These are phyloP conservation scores for Cryptococcus sp. DNA, from an alignment of 1,284 basidiomycete species.

Conservation along the genomic window DNA sequence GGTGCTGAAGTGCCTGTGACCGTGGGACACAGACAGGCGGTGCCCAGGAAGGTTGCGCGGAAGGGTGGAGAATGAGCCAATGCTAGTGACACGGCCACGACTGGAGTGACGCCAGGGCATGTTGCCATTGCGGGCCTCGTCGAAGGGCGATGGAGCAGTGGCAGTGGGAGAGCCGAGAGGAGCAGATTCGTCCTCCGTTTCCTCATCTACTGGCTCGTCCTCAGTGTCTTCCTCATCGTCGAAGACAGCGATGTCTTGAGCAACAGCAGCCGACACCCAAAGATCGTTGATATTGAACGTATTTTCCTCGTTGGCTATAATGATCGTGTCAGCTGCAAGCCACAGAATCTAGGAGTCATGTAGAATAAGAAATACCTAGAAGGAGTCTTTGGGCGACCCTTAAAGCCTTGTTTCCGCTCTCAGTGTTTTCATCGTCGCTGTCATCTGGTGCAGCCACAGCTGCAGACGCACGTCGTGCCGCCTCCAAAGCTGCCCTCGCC, in stretches of 20 bases:
- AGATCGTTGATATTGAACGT: constrained; percentile 52
- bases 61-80: constrained; percentile 8
- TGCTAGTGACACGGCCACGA: constrained; percentile 9
- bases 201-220: constrained; percentile 19
- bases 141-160: constrained; percentile 16
- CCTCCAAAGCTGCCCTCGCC: constrained; percentile 45
- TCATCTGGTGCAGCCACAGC: constrained; percentile 25
- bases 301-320: constrained; percentile 50
- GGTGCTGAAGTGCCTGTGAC: constrained; percentile 40
- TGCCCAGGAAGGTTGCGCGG: constrained; percentile 20
- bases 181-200: constrained; percentile 21
- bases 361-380: constrained; percentile 51
- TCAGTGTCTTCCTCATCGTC: constrained; percentile 48
- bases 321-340: not conserved
- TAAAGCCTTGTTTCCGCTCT: constrained; percentile 31
- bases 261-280: constrained; percentile 51
- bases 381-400: constrained; percentile 87
- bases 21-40: constrained; percentile 27
- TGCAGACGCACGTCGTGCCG: constrained; percentile 42
- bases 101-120: constrained; percentile 9
- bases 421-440: constrained; percentile 26
- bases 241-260: constrained; percentile 51
- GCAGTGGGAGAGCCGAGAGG: constrained; percentile 22
- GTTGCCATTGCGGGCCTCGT: constrained; percentile 1
- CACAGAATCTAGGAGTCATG: constrained; percentile 11